Evolutionary conservation across 306 rosid genomes (phyloP).

Genomic region (Senna siamea): DNA sequence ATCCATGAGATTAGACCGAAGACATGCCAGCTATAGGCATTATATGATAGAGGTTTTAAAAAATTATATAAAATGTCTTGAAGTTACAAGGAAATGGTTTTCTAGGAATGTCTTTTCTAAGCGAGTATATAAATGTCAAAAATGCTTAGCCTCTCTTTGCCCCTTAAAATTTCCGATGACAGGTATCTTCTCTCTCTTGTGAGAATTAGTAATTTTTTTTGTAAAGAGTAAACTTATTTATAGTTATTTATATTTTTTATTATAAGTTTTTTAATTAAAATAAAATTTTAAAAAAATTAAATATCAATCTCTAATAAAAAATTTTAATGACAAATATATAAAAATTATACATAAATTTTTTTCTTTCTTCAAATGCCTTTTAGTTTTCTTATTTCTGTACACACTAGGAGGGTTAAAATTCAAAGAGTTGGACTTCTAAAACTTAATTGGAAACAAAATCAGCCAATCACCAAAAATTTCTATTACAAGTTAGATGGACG

Average conservation of each 20-base stretch:
- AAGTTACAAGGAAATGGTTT: conserved; percentile 22
- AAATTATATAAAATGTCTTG: conserved; percentile 14
- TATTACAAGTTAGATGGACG: neutral
- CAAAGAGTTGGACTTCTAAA: neutral
- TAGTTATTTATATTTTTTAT: too few species aligned
- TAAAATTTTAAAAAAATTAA: too few species aligned
- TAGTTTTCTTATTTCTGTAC: neutral
- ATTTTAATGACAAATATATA: too few species aligned
- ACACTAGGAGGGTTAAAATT: neutral
- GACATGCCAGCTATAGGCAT: conserved; percentile 52
- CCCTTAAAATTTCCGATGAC: too few species aligned
- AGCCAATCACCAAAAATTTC: neutral
- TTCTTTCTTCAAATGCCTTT: neutral
- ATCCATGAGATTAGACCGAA: conserved; percentile 33
- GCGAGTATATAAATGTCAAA: conserved; percentile 38
- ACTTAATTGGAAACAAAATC: neutral
- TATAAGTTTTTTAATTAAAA: too few species aligned
- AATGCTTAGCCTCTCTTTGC: conserved; percentile 17
- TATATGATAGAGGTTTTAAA: conserved; percentile 21
- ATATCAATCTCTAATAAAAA: too few species aligned
- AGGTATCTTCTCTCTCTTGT: too few species aligned
- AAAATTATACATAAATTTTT: too few species aligned
- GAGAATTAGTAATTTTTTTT: too few species aligned
- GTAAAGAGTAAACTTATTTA: too few species aligned
- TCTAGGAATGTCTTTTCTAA: conserved; percentile 38